Evolutionary conservation across 495 filamentous ascomycete genomes (phyloP).

Genomic region (Penicillium nucicola): DNA sequence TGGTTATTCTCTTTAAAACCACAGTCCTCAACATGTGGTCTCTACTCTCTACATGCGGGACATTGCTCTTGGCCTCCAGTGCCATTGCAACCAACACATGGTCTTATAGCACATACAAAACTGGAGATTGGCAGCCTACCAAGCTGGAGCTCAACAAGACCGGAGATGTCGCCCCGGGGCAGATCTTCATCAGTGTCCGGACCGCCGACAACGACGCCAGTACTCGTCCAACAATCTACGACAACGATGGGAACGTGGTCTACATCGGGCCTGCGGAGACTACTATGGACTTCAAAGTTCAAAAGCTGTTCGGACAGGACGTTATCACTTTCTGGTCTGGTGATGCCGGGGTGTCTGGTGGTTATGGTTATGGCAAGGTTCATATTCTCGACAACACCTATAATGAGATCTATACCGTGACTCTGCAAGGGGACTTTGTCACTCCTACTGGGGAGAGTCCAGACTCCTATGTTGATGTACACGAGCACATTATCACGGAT

Average conservation of each 20-base stretch:
- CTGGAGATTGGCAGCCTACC: conserved; percentile 15
- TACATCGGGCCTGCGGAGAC: conserved; percentile 16
- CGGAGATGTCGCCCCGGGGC: conserved; percentile 4
- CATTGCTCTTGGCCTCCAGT: too few relatives aligned
- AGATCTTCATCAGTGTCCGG: conserved; percentile 17
- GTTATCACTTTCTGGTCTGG: conserved; percentile 25
- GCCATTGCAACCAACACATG: neutral
- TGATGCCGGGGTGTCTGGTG: neutral
- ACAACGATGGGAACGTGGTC: conserved; percentile 19
- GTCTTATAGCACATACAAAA: conserved; percentile 9
- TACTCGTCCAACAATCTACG: conserved; percentile 15
- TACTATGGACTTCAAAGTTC: conserved; percentile 16
- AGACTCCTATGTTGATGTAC: conserved; percentile 24
- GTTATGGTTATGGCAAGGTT: conserved; percentile 27
- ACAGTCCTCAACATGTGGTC: too few relatives aligned
- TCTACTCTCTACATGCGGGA: too few relatives aligned
- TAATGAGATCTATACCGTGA: conserved; percentile 30
- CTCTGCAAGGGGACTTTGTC: conserved; percentile 9
- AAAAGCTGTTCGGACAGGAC: conserved; percentile 18
- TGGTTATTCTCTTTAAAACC: too few relatives aligned
- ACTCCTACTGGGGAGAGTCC: neutral
- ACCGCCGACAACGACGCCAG: conserved; percentile 5
- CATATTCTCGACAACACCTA: conserved; percentile 42
- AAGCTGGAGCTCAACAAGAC: conserved; percentile 12
- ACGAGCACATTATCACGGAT: conserved; percentile 36